These are phyloP conservation scores for Nicotiana benthamiana DNA, from an alignment of 257 asterid species.

Conservation along the genomic window DNA sequence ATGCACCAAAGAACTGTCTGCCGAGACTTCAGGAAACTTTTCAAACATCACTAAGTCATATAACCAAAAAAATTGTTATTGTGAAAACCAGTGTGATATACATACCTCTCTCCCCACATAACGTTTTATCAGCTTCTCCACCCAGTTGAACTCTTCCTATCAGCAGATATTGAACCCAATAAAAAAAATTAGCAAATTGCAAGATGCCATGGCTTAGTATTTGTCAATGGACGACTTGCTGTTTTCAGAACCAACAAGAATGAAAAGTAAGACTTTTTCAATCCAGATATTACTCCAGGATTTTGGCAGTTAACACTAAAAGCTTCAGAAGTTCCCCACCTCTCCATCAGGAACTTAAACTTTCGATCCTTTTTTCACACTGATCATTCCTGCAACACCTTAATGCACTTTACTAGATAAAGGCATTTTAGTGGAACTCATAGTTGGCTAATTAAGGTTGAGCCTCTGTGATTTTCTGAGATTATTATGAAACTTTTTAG, in stretches of 20 bases:
- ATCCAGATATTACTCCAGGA: neutral
- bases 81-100: neutral
- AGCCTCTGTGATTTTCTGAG: neutral
- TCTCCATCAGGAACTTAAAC: neutral
- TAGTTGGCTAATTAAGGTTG: neutral
- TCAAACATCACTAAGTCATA: neutral
- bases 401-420: neutral
- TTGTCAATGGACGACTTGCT: neutral
- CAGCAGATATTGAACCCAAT: neutral
- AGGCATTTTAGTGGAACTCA: neutral
- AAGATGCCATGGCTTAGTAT: conserved; percentile 1
- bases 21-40: neutral
- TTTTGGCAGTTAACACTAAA: neutral
- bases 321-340: neutral
- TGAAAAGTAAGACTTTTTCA: neutral
- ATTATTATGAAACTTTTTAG: neutral
- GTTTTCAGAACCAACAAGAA: neutral
- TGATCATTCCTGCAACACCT: neutral
- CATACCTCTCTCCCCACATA: conserved; percentile 91
- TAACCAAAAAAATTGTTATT: neutral
- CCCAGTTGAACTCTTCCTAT: conserved; percentile 86
- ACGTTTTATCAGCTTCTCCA: conserved; percentile 47
- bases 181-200: neutral
- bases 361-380: neutral
- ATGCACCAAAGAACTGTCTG: neutral